These are phyloP conservation scores for Tolypocladium cylindrosporum DNA, from an alignment of 2,329 filamentous ascomycete species.

Conservation along the genomic window DNA sequence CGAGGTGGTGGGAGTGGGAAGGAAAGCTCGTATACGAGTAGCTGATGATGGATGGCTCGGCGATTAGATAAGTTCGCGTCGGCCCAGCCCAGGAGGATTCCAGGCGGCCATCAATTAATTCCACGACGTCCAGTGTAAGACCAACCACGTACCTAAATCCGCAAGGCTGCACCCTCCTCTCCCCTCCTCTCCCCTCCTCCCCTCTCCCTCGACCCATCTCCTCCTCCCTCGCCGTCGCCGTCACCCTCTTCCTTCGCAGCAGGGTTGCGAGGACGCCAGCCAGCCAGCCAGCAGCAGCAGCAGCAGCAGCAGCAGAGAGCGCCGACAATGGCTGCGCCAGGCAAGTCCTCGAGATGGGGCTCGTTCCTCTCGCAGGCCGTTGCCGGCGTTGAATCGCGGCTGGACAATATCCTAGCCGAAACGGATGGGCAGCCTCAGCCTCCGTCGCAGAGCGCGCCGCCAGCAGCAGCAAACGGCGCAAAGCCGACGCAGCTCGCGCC, in stretches of 20 bases:
- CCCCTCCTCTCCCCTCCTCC: no score
- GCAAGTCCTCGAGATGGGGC: slow-evolving; percentile 54
- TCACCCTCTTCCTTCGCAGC: neutral
- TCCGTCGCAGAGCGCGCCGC: neutral
- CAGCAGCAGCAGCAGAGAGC: neutral
- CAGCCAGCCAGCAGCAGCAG: neutral
- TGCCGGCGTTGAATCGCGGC: slow-evolving; percentile 82
- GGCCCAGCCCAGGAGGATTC: neutral
- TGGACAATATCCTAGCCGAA: slow-evolving; percentile 86
- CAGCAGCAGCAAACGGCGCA: neutral
- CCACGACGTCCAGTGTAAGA: neutral
- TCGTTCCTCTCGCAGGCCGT: slow-evolving; percentile 82
- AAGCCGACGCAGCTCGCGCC: slow-evolving; percentile 11
- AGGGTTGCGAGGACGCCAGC: neutral
- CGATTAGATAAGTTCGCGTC: neutral
- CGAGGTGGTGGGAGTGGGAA: neutral
- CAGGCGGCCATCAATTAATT: neutral
- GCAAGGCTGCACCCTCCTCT: neutral
- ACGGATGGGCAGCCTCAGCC: slow-evolving; percentile 38
- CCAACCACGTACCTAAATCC: neutral
- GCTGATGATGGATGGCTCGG: neutral
- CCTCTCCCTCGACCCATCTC: neutral
- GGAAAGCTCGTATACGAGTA: neutral
- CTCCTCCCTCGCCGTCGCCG: neutral
- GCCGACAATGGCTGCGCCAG: slow-evolving; percentile 35